Evolutionary conservation across 371 early-diverging fungal genomes (phyloP).

Genomic region (Mucor mucedo): DNA sequence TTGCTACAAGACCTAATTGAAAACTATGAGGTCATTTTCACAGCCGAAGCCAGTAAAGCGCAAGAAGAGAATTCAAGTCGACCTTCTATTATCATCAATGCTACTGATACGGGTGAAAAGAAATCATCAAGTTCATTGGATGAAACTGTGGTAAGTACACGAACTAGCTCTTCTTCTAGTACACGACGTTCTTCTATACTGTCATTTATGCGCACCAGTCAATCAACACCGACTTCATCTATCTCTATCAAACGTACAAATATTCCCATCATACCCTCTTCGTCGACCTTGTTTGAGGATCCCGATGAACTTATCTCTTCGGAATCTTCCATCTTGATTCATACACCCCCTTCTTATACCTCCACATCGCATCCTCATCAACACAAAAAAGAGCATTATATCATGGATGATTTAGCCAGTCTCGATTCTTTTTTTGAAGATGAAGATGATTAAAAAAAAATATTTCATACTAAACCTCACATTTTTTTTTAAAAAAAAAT

Average conservation of each 20-base stretch:
- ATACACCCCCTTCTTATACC: slow-evolving; percentile 12
- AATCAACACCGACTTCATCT: slow-evolving; percentile 18
- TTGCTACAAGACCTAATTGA: slow-evolving; percentile 62
- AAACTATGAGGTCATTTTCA: slow-evolving; percentile 36
- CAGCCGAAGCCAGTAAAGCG: slow-evolving; percentile 27
- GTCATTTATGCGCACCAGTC: slow-evolving; percentile 36
- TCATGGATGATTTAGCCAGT: slow-evolving; percentile 31
- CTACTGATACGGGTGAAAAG: neutral
- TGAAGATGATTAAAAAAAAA: slow-evolving; percentile 20
- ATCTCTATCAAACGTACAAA: slow-evolving; percentile 3
- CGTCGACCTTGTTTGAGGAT: slow-evolving; percentile 48
- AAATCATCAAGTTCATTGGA: slow-evolving; percentile 22
- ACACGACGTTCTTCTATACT: slow-evolving; percentile 18
- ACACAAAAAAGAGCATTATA: neutral
- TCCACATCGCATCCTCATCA: neutral
- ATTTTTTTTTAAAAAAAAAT: no score
- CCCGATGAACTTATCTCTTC: slow-evolving; percentile 35
- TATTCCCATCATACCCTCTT: slow-evolving; percentile 31
- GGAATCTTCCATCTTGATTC: slow-evolving; percentile 7
- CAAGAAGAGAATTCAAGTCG: slow-evolving; percentile 36
- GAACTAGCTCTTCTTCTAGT: neutral
- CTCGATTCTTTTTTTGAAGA: slow-evolving; percentile 51
- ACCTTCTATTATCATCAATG: slow-evolving; percentile 24
- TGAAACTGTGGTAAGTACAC: neutral
- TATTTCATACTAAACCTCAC: neutral